Conservation (phyloP, 139 green algal genomes). For the Chlorella sp. region DNA sequence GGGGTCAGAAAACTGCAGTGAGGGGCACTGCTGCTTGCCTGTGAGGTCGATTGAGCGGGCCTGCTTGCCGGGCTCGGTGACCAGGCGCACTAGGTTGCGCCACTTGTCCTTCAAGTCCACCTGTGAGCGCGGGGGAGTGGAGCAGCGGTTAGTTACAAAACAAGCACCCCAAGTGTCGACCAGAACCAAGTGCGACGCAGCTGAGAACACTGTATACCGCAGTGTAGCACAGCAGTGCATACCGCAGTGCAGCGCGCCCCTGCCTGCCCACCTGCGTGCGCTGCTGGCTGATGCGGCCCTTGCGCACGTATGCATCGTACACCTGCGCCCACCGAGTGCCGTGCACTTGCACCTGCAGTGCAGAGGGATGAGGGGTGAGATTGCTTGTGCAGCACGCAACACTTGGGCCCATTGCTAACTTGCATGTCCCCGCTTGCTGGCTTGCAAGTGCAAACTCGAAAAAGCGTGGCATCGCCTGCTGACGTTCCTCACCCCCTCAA, state of each 20-base stretch:
- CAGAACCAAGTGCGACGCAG: too few relatives aligned
- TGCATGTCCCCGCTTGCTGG: too few relatives aligned
- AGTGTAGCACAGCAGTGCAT: not conserved
- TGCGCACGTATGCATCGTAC: not conserved
- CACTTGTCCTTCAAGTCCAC: constrained; percentile 59
- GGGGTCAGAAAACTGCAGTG: too few relatives aligned
- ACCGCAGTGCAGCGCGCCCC: not conserved
- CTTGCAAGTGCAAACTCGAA: too few relatives aligned
- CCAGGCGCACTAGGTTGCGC: constrained; percentile 41
- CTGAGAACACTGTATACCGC: too few relatives aligned
- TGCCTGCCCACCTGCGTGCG: constrained; percentile 19
- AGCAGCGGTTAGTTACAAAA: too few relatives aligned
- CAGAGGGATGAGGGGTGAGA: too few relatives aligned
- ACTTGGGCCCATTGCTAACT: too few relatives aligned
- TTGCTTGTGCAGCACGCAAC: too few relatives aligned
- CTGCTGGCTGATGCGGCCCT: not conserved
- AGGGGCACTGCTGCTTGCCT: not conserved
- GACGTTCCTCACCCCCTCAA: constrained; percentile 5
- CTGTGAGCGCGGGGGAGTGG: too few relatives aligned
- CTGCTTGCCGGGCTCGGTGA: not conserved
- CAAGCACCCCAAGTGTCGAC: too few relatives aligned
- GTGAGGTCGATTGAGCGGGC: constrained; percentile 9
- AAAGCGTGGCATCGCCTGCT: too few relatives aligned
- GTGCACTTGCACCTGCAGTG: not conserved
- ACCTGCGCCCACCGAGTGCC: constrained; percentile 24